Percentiles rank a stretch among this genome's conserved stretches.
Evolutionary conservation across 169 alveolate genomes (phyloP).

Genomic region (Besnoitia besnoiti): DNA sequence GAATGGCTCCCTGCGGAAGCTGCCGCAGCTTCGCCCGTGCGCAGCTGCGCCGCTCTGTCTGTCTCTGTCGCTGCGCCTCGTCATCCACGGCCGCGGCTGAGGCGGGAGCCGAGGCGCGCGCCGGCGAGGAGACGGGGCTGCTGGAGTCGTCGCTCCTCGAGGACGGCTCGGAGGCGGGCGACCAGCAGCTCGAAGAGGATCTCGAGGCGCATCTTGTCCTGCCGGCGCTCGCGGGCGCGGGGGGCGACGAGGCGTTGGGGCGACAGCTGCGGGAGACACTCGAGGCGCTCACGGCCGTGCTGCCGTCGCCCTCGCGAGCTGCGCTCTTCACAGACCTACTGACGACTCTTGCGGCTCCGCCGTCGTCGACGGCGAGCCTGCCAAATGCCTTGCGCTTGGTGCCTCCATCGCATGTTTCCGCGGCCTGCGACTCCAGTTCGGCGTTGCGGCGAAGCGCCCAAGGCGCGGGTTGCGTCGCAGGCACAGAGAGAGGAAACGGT

Average conservation of each 20-base stretch:
- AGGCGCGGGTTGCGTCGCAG: too few species aligned
- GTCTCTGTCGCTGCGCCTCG: not conserved
- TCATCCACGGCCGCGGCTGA: not conserved
- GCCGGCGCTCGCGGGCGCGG: not conserved
- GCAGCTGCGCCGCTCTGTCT: not conserved
- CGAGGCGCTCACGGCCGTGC: conserved; percentile 15
- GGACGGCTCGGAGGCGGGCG: not conserved
- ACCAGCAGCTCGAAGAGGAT: not conserved
- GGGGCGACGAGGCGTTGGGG: conserved; percentile 22
- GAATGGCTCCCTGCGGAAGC: not conserved
- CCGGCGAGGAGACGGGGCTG: too few species aligned
- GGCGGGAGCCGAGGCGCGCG: too few species aligned
- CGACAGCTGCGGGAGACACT: not conserved
- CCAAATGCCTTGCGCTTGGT: not conserved
- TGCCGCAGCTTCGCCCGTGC: not conserved
- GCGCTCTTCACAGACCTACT: conserved; percentile 14
- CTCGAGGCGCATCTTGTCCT: conserved; percentile 8
- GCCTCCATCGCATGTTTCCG: too few species aligned
- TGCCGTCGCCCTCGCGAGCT: not conserved
- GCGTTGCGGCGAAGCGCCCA: too few species aligned
- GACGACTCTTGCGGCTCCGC: not conserved
- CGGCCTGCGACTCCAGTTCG: too few species aligned
- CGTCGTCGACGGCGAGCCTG: not conserved
- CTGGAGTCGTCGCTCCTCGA: too few species aligned
- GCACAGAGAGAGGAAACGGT: too few species aligned